Conservation (phyloP, 108 stramenopile genomes). For the Stephanodiscus triporus region DNA sequence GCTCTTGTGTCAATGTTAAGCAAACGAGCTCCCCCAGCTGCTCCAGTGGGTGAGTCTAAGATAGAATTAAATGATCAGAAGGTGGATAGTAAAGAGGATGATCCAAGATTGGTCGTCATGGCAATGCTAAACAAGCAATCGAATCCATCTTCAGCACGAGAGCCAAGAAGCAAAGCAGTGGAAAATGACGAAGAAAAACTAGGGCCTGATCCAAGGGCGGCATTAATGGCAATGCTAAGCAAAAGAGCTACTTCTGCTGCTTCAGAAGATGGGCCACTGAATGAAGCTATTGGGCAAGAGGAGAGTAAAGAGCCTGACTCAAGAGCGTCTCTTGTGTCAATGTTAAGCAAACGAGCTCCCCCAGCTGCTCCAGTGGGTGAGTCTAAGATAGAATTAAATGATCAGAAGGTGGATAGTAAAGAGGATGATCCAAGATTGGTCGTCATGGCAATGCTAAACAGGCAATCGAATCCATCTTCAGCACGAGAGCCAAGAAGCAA, state of each 20-base stretch:
- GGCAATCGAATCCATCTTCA: neutral
- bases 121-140: neutral
- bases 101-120: neutral
- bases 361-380: slow-evolving; percentile 17
- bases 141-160: neutral
- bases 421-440: slow-evolving; percentile 4
- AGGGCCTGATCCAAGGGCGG: slow-evolving; percentile 4
- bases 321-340: slow-evolving; percentile 15
- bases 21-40: slow-evolving; percentile 8
- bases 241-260: slow-evolving; percentile 1
- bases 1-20: slow-evolving; percentile 15
- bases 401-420: no score
- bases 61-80: no score
- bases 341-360: slow-evolving; percentile 13
- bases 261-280: slow-evolving; percentile 17
- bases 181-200: neutral
- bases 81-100: neutral
- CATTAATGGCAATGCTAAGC: slow-evolving; percentile 19
- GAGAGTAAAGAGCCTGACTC: slow-evolving; percentile 15
- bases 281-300: slow-evolving; percentile 11
- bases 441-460: neutral
- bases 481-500: neutral
- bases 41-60: slow-evolving; percentile 11
- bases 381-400: no score
- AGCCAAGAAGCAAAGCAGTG: neutral